Conservation (phyloP, 2,329 filamentous ascomycete genomes). For the Phialocephala subalpina region DNA sequence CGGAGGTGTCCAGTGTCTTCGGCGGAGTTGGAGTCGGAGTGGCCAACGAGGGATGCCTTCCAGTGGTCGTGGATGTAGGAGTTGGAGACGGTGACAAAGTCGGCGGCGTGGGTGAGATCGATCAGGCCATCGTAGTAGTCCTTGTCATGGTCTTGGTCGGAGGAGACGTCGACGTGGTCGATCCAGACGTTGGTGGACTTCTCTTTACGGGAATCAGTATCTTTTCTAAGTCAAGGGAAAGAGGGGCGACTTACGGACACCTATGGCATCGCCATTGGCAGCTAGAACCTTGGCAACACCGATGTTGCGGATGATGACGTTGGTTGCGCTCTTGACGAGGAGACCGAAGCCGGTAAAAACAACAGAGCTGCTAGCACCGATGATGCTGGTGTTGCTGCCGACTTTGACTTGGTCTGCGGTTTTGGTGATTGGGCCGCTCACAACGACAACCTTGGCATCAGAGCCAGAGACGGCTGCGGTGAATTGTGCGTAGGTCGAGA, state of each 20-base stretch:
- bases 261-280: slow-evolving; percentile 64
- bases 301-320: slow-evolving; percentile 71
- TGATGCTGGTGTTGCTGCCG: slow-evolving; percentile 58
- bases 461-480: slow-evolving; percentile 57
- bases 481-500: slow-evolving; percentile 58
- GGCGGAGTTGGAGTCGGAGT: slow-evolving; percentile 63
- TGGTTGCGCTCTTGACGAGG: slow-evolving; percentile 57
- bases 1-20: slow-evolving; percentile 69
- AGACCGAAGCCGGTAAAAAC: slow-evolving; percentile 36
- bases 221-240: not conserved
- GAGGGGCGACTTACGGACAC: slow-evolving; percentile 48
- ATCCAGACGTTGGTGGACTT: slow-evolving; percentile 68
- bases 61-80: slow-evolving; percentile 64
- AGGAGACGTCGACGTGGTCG: slow-evolving; percentile 72
- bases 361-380: slow-evolving; percentile 49
- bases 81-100: slow-evolving; percentile 66
- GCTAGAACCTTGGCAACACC: slow-evolving; percentile 65
- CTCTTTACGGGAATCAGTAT: slow-evolving; percentile 40
- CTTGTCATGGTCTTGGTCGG: slow-evolving; percentile 63
- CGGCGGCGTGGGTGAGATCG: slow-evolving; percentile 68
- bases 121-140: slow-evolving; percentile 71
- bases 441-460: slow-evolving; percentile 53
- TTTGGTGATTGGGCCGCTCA: slow-evolving; percentile 54
- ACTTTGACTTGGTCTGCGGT: slow-evolving; percentile 52
- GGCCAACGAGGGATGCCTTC: slow-evolving; percentile 67